Conservation (phyloP, 257 asterid genomes). For the Solanum ossicruentum region DNA sequence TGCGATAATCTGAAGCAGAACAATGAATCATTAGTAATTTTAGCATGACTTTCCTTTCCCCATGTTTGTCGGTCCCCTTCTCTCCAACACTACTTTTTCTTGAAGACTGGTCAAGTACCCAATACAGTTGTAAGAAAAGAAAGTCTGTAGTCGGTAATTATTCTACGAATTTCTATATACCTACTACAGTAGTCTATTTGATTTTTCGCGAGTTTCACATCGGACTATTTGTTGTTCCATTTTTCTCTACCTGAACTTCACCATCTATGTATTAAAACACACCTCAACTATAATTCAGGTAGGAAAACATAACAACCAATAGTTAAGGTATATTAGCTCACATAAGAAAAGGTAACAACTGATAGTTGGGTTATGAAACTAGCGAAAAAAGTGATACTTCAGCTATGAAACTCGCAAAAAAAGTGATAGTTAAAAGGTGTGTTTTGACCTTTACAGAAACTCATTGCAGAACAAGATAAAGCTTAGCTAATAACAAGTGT, state of each 20-base stretch:
- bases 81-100: neutral
- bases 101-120: neutral
- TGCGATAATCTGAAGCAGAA: constrained; percentile 54
- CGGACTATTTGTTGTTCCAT: neutral
- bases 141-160: neutral
- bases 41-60: neutral
- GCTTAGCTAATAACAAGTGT: neutral
- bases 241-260: neutral
- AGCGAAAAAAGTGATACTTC: neutral
- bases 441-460: neutral
- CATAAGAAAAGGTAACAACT: neutral
- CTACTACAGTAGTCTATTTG: no score
- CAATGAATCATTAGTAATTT: neutral
- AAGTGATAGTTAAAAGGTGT: neutral
- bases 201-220: no score
- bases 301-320: neutral
- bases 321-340: neutral
- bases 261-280: neutral
- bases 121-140: neutral
- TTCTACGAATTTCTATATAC: no score
- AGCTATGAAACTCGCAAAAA: neutral
- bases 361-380: no score
- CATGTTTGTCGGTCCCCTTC: neutral
- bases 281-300: neutral
- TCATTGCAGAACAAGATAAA: neutral